Conservation (phyloP, 495 filamentous ascomycete species). For the Parmelia sp. region DNA sequence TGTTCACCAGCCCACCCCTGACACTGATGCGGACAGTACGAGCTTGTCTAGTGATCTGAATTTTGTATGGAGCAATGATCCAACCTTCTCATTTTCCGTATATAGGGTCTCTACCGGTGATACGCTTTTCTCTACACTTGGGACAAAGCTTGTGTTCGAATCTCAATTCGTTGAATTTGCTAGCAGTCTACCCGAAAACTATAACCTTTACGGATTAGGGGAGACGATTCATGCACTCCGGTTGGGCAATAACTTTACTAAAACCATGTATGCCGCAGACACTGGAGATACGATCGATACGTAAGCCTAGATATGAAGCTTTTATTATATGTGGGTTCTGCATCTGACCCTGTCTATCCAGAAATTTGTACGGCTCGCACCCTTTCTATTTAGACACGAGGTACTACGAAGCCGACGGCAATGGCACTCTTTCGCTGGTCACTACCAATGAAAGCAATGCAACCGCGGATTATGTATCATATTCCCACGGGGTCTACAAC, state of each 20-base stretch:
- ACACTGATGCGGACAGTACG: constrained; percentile 32
- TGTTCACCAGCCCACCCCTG: constrained; percentile 52
- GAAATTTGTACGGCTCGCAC: constrained; percentile 56
- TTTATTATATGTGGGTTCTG: neutral
- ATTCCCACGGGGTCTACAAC: constrained; percentile 56
- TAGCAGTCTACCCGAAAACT: constrained; percentile 49
- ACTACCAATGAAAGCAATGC: constrained; percentile 49
- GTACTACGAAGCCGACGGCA: constrained; percentile 53
- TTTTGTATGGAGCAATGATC: constrained; percentile 54
- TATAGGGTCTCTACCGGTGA: constrained; percentile 51
- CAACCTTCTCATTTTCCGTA: constrained; percentile 55
- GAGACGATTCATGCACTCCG: constrained; percentile 55
- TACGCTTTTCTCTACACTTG: constrained; percentile 51
- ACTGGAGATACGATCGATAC: constrained; percentile 53
- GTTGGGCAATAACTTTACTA: constrained; percentile 51
- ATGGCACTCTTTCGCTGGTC: constrained; percentile 48
- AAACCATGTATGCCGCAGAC: constrained; percentile 69
- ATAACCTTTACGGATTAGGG: constrained; percentile 59
- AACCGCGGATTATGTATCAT: constrained; percentile 51
- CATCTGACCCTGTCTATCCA: constrained; percentile 18
- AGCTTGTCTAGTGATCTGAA: constrained; percentile 43
- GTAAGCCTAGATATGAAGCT: constrained; percentile 26
- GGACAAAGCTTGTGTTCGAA: constrained; percentile 53
- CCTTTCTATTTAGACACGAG: constrained; percentile 60
- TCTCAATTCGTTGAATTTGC: constrained; percentile 61